Base-by-base conservation (phyloP, 148 eudicot genomes). In the Camellia lanceoleosa region DNA sequence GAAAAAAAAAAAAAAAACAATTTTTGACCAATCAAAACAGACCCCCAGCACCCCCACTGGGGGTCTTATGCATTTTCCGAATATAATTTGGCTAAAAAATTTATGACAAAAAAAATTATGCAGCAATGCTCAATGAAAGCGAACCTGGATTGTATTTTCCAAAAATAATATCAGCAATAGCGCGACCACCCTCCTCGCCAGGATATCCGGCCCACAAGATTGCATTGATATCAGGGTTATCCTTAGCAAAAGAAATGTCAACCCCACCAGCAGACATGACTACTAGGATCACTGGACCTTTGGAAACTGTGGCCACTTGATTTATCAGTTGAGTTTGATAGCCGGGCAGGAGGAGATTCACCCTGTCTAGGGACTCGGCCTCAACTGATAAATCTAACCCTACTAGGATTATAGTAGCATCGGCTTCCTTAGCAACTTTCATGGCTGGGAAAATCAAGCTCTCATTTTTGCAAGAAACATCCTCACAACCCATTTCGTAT, bases 161-260 rank as follows among this genome's bases (percentile, higher is more conserved):
- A 49, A 85, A 89, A 2, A 91, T 42, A 43, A 88, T 83, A 80
- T 89, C 91, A n/a, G 94, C 94, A 73, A 89, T 80, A 19, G 94
- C 91, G 16, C 64, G 65, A 2, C 92, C 92, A 7, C 92, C 92
- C 52, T 84, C 87, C 76, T 91, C 84, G 68, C 94, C 94, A 3
- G 94, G 94, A 60, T 89, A 89, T 11, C 94, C 94, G 60, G 83
- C 94, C 94, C 94, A 91, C n/a, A 91, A 9, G 63, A 89, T 91
- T 66, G 88, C 88, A 16, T 81, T 56, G 79, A 91, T 85, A 8
- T 77, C 75, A 0, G 82, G 75, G 66, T 88, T 76, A 30, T 68
- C 16, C 43, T 79, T 74, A 42, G 82, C 82, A 10, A 79, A 79
- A 14, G 76, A 70, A 18, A 83, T 54, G 15, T 83, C 85, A 3